Evolutionary conservation across 2,329 filamentous ascomycete species (phyloP).

Genomic region (Aureobasidium mangrovei): DNA sequence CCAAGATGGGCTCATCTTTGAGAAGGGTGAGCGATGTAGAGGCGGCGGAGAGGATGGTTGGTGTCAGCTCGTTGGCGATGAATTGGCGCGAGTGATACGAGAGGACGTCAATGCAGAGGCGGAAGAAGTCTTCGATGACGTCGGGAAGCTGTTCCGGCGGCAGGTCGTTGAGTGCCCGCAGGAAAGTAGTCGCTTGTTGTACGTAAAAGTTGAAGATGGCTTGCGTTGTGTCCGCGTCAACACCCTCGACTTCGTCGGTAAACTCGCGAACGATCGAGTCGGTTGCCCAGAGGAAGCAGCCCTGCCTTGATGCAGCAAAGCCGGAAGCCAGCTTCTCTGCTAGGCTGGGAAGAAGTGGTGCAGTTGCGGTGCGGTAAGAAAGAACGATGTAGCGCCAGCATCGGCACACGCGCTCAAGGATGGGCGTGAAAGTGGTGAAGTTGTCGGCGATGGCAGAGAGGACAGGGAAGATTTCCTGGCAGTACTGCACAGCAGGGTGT

Average conservation of each 20-base stretch:
- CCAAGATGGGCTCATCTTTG: constrained; percentile 83
- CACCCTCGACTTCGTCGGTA: constrained; percentile 77
- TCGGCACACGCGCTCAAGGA: constrained; percentile 85
- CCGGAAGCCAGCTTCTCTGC: constrained; percentile 81
- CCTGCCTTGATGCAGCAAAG: constrained; percentile 78
- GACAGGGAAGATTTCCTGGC: constrained; percentile 85
- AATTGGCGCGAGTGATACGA: constrained; percentile 85
- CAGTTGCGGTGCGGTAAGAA: constrained; percentile 83
- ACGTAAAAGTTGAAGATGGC: constrained; percentile 94
- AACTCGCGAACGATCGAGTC: constrained; percentile 93
- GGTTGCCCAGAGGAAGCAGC: constrained; percentile 98
- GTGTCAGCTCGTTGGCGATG: constrained; percentile 68
- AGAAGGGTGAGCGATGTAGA: constrained; percentile 80
- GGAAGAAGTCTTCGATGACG: constrained; percentile 93
- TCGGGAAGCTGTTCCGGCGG: constrained; percentile 68
- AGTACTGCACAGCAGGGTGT: constrained; percentile 92
- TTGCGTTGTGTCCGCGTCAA: constrained; percentile 71
- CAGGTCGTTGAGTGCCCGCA: constrained; percentile 80
- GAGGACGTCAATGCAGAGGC: constrained; percentile 80
- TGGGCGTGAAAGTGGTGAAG: constrained; percentile 77
- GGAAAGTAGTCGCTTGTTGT: constrained; percentile 80
- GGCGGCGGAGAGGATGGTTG: constrained; percentile 77
- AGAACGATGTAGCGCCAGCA: constrained; percentile 98
- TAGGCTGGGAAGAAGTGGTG: constrained; percentile 72
- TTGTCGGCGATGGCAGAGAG: constrained; percentile 78